Conservation (phyloP, 225 moss, liverwort and hornwort genomes). For the Rhytidiadelphus loreus region DNA sequence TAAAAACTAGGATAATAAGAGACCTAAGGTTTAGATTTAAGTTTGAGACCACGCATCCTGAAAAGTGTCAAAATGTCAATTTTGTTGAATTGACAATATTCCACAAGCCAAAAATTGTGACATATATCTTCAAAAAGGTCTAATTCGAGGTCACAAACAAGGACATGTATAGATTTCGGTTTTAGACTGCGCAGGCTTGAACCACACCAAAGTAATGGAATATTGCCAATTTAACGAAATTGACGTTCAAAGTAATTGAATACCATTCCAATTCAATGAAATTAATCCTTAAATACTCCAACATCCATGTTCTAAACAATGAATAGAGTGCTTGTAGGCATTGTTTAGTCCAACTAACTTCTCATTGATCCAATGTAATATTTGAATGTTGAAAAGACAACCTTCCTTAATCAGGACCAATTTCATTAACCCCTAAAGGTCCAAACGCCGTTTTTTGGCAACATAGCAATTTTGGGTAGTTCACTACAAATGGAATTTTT, state of each 20-base stretch:
- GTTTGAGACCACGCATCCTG: fast-evolving
- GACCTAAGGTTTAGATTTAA: neutral
- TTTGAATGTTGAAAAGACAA: too few species aligned
- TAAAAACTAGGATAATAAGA: neutral
- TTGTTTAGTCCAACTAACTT: too few species aligned
- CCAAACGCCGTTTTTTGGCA: too few species aligned
- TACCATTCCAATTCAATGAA: too few species aligned
- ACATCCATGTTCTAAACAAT: too few species aligned
- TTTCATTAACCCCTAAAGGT: too few species aligned
- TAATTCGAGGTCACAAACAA: neutral
- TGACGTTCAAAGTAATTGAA: neutral
- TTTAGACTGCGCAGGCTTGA: fast-evolving
- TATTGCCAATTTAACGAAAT: neutral
- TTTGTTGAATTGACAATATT: neutral
- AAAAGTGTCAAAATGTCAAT: neutral
- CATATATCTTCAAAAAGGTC: neutral
- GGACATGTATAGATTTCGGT: neutral
- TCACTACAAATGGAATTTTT: too few species aligned
- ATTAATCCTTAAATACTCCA: too few species aligned
- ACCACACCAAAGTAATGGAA: neutral
- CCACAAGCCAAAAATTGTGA: neutral
- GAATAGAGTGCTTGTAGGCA: too few species aligned
- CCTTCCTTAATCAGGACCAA: too few species aligned
- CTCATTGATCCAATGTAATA: too few species aligned
- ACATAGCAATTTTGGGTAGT: too few species aligned